Base-by-base conservation (phyloP, 192 early-diverging fungal genomes). In the Coemansia sp. region DNA sequence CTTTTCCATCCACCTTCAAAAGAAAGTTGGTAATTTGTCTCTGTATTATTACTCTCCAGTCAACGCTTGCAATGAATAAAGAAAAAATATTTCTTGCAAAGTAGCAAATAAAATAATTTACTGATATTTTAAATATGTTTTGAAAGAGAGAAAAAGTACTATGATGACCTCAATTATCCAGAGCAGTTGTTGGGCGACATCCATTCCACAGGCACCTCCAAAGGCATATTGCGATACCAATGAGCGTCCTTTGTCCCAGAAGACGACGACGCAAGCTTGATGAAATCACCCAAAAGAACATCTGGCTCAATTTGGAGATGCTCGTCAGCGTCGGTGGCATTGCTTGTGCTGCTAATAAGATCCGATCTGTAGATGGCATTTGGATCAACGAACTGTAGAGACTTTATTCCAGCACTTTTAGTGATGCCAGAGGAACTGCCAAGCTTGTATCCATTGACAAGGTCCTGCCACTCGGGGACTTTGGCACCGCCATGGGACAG, bases 171-270 rank as follows among this genome's bases (percentile, higher is more conserved):
- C 52, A n/a, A 9, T 40, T 44, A 70, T 52, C 74, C 74, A 39
- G 71, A 65, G 72, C 75, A 84, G 59, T 70, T 61, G 38, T 50
- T 42, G 9, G 85, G 65, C 3, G 77, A 72, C 26, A 63, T 65
- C 68, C 89, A 86, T 66, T 88, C 82, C 65, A 89, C 85, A 1
- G 63, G 63, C 37, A 76, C 75, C 21, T 76, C 65, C 61, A 66
- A 54, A 23, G 87, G 88, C 69, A 92, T 63, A 63, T 92, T 92
- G 84, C 91, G 90, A 61, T 89, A 72, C 90, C 90, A 93, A 42
- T 69, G 79, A 1, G 85, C 82, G 56, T 89, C 86, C 13, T 69
- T 69, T 9, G 86, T 69, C 13, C 86, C 76, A 3, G 76, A 84
- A 5, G 70, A 60, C 13, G 84, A 67, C 3, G 90, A 75, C 21